These are phyloP conservation scores for Fraxinus angustifolia DNA, from an alignment of 305 asterid species.

Conservation along the genomic window DNA sequence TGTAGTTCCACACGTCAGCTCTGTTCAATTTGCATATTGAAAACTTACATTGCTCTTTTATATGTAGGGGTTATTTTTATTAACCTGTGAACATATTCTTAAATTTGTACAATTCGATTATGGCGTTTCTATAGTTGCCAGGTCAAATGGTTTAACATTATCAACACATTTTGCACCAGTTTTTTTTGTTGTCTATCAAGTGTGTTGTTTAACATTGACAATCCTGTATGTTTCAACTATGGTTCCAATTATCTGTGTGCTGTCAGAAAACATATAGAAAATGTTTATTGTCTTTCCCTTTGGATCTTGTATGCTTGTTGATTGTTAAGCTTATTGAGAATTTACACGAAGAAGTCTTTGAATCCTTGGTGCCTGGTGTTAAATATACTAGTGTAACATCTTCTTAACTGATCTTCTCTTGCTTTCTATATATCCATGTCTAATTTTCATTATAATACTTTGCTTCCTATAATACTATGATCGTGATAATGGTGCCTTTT, in stretches of 20 bases:
- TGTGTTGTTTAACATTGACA: slow-evolving; percentile 1
- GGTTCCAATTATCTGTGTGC: neutral
- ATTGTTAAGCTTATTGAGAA: neutral
- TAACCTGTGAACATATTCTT: neutral
- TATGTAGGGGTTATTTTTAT: neutral
- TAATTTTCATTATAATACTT: neutral
- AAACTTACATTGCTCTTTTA: neutral
- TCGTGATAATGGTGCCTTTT: neutral
- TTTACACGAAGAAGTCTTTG: neutral
- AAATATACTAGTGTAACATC: neutral
- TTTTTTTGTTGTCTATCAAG: neutral
- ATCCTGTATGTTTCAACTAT: neutral
- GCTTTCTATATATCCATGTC: neutral
- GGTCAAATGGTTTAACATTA: neutral
- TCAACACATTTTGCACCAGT: neutral
- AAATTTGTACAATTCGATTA: slow-evolving; percentile 14
- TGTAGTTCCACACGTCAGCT: neutral
- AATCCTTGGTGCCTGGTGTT: slow-evolving; percentile 1
- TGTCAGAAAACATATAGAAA: slow-evolving; percentile 4
- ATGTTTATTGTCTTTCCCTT: neutral
- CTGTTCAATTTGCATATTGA: neutral
- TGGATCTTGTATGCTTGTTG: neutral
- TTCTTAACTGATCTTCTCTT: neutral
- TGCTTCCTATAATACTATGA: neutral
- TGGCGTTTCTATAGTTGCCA: neutral